A percentile compares a stretch with the other conserved stretches of the same genome.
Evolutionary conservation across 129 eudicot species (phyloP).

Genomic region (Tagetes patula): DNA sequence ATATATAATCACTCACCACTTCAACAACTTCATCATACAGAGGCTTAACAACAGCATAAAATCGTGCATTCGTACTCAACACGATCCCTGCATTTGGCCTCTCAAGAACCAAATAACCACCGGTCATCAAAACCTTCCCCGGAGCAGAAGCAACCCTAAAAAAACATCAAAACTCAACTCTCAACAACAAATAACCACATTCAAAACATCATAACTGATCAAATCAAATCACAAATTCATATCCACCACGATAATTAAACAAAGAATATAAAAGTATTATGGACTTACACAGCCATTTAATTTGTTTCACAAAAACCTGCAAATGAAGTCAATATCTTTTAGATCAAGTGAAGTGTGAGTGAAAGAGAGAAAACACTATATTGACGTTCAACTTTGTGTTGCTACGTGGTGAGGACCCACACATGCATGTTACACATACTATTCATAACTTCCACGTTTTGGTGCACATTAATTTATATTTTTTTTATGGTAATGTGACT

Average conservation of each 20-base stretch:
- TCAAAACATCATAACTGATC: slow-evolving; percentile 3
- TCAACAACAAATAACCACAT: slow-evolving; percentile 12
- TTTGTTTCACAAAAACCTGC: slow-evolving; percentile 9
- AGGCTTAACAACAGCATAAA: slow-evolving; percentile 67
- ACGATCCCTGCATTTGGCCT: slow-evolving; percentile 89
- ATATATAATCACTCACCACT: slow-evolving; percentile 31
- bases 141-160: slow-evolving; percentile 83
- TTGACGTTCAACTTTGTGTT: slow-evolving; percentile 26
- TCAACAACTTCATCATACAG: slow-evolving; percentile 45
- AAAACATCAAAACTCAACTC: slow-evolving; percentile 4
- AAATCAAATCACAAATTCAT: slow-evolving; percentile 22
- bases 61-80: slow-evolving; percentile 65
- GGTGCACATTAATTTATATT: slow-evolving; percentile 24
- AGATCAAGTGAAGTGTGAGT: background rate
- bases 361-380: background rate
- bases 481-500: background rate
- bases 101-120: slow-evolving; percentile 76
- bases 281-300: slow-evolving; percentile 29
- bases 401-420: slow-evolving; percentile 27
- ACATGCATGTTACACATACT: slow-evolving; percentile 1
- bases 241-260: background rate
- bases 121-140: slow-evolving; percentile 79
- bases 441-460: slow-evolving; percentile 28
- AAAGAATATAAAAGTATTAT: background rate
- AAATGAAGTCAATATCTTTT: slow-evolving; percentile 11